Evolutionary conservation across 2,329 filamentous ascomycete genomes (phyloP), one percentile per base, ranked within the genome.

Genomic region (Xylaria hypoxylon): DNA sequence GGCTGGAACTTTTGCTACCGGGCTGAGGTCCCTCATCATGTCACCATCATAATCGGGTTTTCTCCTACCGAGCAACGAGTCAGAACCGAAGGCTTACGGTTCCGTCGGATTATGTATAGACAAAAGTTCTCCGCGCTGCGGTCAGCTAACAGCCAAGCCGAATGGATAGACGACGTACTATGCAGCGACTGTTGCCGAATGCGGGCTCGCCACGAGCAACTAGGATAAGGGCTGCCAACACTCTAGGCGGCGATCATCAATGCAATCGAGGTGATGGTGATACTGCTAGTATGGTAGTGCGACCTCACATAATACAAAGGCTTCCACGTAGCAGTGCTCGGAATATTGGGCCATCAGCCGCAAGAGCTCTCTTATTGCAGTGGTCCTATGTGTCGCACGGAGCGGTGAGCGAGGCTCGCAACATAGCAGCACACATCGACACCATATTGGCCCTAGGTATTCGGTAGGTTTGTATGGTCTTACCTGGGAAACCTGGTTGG

Each of bases 151-250:
- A 55, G 62, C 52, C 42, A 47, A 35, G 51, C 59, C 56, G 40
- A 60, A 59, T 33, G 33, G 50, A 60, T 28, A 33, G 28, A 15
- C 31, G 50, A 45, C 50, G 62, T 62, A 35, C n/a, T n/a, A n/a
- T 5, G 11, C 15, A 28, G 59, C 11, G 65, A 57, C 45, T 61
- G 48, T 15, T 62, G 35, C 53, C 59, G 59, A 65, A 59, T 65
- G 59, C 52, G 58, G 65, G 47, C 24, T 40, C 56, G 58, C 65
- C 62, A 68, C 55, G 63, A 50, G 66, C 26, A 63, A 13, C 66
- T 55, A 15, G 63, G 66, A 65, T 65, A 19, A 24, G 33, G 19
- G 28, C 61, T 59, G 57, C 52, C 59, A 57, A 28, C 48, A 64
- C 48, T 64, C 56, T 35, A 51, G 64, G 45, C 61, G 60, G 47